phyloP scores from a whole-genome alignment of 306 rosid species.

The Quercus rubra region DNA sequence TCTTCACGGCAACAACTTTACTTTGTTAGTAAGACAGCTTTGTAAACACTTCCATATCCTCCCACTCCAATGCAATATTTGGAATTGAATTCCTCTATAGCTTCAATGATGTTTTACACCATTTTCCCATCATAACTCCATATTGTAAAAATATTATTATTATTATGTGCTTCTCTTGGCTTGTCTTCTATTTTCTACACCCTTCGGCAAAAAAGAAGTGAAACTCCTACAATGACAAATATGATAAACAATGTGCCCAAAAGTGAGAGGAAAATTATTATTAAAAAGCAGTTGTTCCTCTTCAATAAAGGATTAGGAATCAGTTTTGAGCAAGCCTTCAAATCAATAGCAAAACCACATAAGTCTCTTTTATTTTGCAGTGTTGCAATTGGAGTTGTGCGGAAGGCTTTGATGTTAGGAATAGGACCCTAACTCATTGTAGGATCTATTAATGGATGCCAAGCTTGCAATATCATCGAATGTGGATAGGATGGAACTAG shows the following conservation, averaged over 20 bases:
- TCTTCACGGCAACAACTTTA: background rate
- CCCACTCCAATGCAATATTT: background rate
- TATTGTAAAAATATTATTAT: background rate
- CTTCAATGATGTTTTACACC: slow-evolving; percentile 9
- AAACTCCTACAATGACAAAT: background rate
- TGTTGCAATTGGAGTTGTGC: background rate
- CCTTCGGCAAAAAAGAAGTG: background rate
- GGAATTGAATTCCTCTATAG: background rate
- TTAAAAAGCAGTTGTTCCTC: background rate
- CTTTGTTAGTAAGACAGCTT: background rate
- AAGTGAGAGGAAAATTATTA: background rate
- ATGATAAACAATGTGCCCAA: background rate
- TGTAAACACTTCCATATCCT: slow-evolving; percentile 9
- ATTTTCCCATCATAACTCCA: slow-evolving; percentile 7
- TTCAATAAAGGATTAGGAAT: background rate
- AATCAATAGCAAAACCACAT: background rate
- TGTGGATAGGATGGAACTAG: background rate
- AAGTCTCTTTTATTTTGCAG: background rate
- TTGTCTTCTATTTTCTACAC: background rate
- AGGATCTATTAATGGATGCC: background rate
- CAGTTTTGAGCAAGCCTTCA: background rate
- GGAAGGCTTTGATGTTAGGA: background rate
- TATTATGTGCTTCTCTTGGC: background rate
- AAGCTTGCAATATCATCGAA: background rate
- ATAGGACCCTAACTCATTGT: slow-evolving; percentile 2